phyloP scores from a whole-genome alignment of 352 stramenopile species.

The Plasmopara viticola region DNA sequence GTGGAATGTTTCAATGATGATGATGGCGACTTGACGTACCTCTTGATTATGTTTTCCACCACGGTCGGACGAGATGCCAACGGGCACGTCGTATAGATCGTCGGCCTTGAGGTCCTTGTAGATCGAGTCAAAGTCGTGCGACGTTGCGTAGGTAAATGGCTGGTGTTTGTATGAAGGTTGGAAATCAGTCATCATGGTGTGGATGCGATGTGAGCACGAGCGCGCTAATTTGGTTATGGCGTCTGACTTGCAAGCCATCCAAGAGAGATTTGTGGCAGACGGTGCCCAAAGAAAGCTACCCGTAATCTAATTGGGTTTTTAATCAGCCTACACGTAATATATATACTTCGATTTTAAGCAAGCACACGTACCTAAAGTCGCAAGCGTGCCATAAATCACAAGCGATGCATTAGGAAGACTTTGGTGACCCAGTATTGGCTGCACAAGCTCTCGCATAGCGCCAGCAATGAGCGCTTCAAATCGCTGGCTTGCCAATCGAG shows the following conservation, averaged over 20 bases:
- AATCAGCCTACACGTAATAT: background rate
- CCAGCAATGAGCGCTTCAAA: too few species aligned
- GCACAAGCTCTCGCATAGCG: too few species aligned
- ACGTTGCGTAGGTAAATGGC: constrained; percentile 14
- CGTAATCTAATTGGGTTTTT: too few species aligned
- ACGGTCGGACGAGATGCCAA: constrained; percentile 63
- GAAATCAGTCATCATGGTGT: constrained; percentile 10
- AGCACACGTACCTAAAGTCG: too few species aligned
- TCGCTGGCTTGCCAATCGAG: too few species aligned
- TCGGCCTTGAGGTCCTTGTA: constrained; percentile 42
- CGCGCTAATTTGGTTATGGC: constrained; percentile 17
- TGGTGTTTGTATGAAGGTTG: constrained; percentile 34
- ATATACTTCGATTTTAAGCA: background rate
- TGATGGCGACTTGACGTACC: constrained; percentile 26
- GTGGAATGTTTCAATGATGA: background rate
- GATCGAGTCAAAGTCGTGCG: constrained; percentile 12
- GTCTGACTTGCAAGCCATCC: constrained; percentile 3
- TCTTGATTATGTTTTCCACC: constrained; percentile 72
- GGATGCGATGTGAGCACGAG: constrained; percentile 7
- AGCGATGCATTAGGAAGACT: too few species aligned
- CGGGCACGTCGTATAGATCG: constrained; percentile 34
- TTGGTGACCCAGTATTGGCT: too few species aligned
- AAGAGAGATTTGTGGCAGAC: constrained; percentile 7
- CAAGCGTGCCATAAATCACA: too few species aligned
- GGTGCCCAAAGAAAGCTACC: constrained; percentile 4